Evolutionary conservation across 176 grass and related monocot genomes (phyloP), one percentile per base, ranked within the genome.

Genomic region (Dactylis glomerata): DNA sequence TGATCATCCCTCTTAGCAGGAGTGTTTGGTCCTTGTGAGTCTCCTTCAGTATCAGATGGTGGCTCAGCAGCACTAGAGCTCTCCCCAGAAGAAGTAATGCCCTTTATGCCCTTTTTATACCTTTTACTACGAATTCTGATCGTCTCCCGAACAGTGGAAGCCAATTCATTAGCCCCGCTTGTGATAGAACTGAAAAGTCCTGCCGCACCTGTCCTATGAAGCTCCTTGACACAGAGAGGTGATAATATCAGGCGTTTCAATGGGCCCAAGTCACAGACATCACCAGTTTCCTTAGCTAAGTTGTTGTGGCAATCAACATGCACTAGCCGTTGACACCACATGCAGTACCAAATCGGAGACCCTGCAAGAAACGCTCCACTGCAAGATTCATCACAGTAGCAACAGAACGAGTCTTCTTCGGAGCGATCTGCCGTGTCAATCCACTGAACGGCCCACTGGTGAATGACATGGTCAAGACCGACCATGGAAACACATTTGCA

Each of bases 381-480:
- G 87, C 92, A 97, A 55, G 94, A 91, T 31, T 92, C 94, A 36
- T 97, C 92, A 44, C 94, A 97, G 56, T 94, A 91, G 89, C 87
- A 90, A 45, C 92, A 97, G 63, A 90, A 97, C 1, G 88, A 92
- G 70, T 88, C 90, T 37, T 97, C 94, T 68, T 94, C 94, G 67
- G 92, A 75, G 42, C 75, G 86, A 79, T 94, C 94, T 2, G 59
- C 83, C 0, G 38, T 73, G 45, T 94, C 94, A 10, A 90, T 86
- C 94, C 94, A 97, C 50, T 89, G 92, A 32, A 97, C 85, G 57
- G 87, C 88, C 94, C 94, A 97, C 38, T 97, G 94, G 72, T 97
- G 94, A 31, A 91, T 79, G 13, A 97, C 92, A 87, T 87, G 86
- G 27, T 94, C 83, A 58, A 84, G 78, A 19, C 92, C 92, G 56